Percentiles rank a stretch among this genome's conserved stretches.
Evolutionary conservation across 768 basidiomycete genomes (phyloP).

Genomic region (Basidioascus undulatus): DNA sequence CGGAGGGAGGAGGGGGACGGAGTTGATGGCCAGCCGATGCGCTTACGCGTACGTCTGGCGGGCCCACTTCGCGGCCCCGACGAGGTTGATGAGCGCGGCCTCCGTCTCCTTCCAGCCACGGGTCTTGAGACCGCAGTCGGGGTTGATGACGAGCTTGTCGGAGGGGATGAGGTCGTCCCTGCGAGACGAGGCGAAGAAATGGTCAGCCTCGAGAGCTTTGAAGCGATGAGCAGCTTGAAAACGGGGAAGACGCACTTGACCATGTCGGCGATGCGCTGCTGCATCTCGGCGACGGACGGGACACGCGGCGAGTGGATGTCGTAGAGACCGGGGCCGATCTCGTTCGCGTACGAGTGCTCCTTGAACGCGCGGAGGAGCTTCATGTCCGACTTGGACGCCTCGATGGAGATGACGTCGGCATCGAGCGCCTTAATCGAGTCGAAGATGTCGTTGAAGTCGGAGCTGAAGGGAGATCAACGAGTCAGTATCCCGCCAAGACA

Average conservation of each 20-base stretch:
- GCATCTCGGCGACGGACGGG: slow-evolving; percentile 76
- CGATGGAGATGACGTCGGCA: slow-evolving; percentile 96
- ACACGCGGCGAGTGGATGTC: slow-evolving; percentile 99
- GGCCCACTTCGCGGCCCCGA: slow-evolving; percentile 80
- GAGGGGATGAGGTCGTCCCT: slow-evolving; percentile 42
- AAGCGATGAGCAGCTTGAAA: neutral
- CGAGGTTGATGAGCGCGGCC: slow-evolving; percentile 29
- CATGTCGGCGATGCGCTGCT: slow-evolving; percentile 68
- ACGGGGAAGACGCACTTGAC: slow-evolving; percentile 18
- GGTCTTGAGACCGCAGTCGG: slow-evolving; percentile 96
- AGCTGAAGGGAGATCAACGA: slow-evolving; percentile 20
- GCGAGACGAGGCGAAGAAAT: neutral
- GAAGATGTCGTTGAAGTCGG: slow-evolving; percentile 98
- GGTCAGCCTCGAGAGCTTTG: neutral
- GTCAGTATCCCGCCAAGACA: neutral
- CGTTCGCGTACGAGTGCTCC: slow-evolving; percentile 81
- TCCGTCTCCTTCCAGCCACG: slow-evolving; percentile 96
- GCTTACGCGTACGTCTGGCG: slow-evolving; percentile 53
- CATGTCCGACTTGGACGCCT: slow-evolving; percentile 96
- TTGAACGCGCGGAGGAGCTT: slow-evolving; percentile 90
- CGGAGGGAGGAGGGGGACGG: slow-evolving; percentile 10
- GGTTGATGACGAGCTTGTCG: slow-evolving; percentile 74
- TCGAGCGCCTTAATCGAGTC: slow-evolving; percentile 87
- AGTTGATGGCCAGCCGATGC: too few relatives aligned
- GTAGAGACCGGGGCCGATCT: slow-evolving; percentile 89